Base-by-base conservation (phyloP, 164 flowering plant species). In the Vitis rupestris region DNA sequence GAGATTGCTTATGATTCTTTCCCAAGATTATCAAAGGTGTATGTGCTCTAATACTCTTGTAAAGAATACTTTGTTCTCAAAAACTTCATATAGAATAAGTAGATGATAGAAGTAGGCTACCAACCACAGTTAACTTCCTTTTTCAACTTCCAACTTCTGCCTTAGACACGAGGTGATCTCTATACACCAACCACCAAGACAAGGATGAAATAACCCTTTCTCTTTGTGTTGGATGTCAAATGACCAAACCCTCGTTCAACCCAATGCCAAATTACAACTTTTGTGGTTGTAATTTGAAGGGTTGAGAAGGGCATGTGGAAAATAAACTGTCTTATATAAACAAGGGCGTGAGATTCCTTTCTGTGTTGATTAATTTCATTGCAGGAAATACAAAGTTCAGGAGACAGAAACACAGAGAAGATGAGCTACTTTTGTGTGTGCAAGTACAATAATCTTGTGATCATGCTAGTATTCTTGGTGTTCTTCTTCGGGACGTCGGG, bases 91-190 rank as follows among this genome's bases (percentile, higher is more conserved):
- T 61, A 59, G 9, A n/a, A 64, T 63, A 59, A 50, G 61, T 31
- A 66, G 52, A 65, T 2, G 73, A 72, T 66, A 60, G 64, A 72
- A 72, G 77, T 81, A 74, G 84, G 80, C 75, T 50, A 82, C 78
- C 84, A 69, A 82, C 84, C 78, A 50, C 67, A 37, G 65, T 72
- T 59, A 63, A 56, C 69, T 70, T 72, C 44, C 73, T 17, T 12
- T 63, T 59, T 65, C 59, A 69, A 56, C 66, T 54, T 70, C 63
- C 66, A 11, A 72, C 66, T 48, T 31, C 51, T 17, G 12, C 17
- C 12, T 67, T 60, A 6, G 10, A 1, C 6, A 50, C 9, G 1
- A 48, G 63, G 10, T 2, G 60, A 17, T 61, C 17, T 9, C 0
- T 14, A 14, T 55, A 8, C 55, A 62, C 54, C 55, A 16, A 8